A percentile compares a stretch with the other conserved stretches of the same genome.
phyloP scores from a whole-genome alignment of 164 flowering plant genomes.

The Taxillus chinensis region DNA sequence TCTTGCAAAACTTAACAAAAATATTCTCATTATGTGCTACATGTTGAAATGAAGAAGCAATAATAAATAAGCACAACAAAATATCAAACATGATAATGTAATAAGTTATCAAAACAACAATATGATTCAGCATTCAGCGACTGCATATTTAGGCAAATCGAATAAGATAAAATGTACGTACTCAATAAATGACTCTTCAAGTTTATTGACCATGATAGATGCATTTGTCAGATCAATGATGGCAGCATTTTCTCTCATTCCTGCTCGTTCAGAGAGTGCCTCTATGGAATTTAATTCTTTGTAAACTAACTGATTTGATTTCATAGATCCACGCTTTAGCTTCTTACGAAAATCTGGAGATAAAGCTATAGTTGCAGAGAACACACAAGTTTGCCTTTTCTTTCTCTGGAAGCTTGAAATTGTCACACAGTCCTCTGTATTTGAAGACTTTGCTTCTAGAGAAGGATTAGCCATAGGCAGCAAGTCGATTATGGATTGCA shows the following conservation, averaged over 20 bases:
- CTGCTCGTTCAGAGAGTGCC: slow-evolving; percentile 67
- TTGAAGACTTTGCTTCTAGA: slow-evolving; percentile 22
- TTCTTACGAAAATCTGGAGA: slow-evolving; percentile 85
- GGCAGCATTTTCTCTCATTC: slow-evolving; percentile 77
- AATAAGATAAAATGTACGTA: slow-evolving; percentile 23
- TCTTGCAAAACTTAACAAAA: no score
- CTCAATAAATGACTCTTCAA: slow-evolving; percentile 91
- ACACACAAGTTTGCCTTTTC: slow-evolving; percentile 91
- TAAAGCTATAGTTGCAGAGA: slow-evolving; percentile 85
- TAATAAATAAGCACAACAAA: no score
- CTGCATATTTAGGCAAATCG: not conserved
- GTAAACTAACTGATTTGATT: slow-evolving; percentile 26
- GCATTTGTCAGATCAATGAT: slow-evolving; percentile 74
- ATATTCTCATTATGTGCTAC: no score
- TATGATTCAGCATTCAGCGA: not conserved
- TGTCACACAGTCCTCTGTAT: slow-evolving; percentile 42
- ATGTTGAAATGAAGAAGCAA: no score
- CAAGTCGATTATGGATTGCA: slow-evolving; percentile 87
- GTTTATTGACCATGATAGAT: slow-evolving; percentile 60
- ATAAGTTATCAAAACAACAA: not conserved
- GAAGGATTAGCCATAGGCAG: slow-evolving; percentile 44
- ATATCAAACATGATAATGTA: not conserved
- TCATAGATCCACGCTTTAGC: slow-evolving; percentile 56
- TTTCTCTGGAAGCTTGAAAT: slow-evolving; percentile 46
- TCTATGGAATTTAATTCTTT: slow-evolving; percentile 68